Percentiles rank a stretch among this genome's conserved stretches.
These are phyloP conservation scores for Usnea hakonensis DNA, from an alignment of 495 filamentous ascomycete species.

Conservation along the genomic window DNA sequence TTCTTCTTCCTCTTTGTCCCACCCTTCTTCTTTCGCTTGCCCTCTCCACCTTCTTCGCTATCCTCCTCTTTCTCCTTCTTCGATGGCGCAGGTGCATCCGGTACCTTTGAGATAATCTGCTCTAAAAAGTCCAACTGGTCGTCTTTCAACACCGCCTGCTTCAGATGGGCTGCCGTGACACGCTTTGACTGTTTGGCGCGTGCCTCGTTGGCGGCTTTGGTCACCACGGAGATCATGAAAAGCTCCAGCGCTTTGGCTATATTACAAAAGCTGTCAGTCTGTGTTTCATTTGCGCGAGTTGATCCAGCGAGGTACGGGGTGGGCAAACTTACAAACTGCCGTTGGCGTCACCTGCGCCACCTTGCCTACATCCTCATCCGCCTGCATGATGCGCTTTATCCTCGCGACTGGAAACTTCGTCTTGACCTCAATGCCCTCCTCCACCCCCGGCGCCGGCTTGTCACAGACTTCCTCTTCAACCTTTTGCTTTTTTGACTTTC, in stretches of 20 bases:
- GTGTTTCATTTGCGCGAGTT: neutral
- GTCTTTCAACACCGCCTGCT: slow-evolving; percentile 75
- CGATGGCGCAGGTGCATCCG: slow-evolving; percentile 54
- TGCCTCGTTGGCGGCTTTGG: slow-evolving; percentile 76
- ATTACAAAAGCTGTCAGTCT: slow-evolving; percentile 5
- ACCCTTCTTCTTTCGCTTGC: slow-evolving; percentile 42
- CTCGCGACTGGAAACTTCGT: slow-evolving; percentile 96
- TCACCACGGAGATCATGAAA: slow-evolving; percentile 92
- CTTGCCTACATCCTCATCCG: slow-evolving; percentile 97
- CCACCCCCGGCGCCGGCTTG: slow-evolving; percentile 25
- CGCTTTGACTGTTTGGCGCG: slow-evolving; percentile 75
- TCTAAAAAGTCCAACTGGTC: slow-evolving; percentile 87
- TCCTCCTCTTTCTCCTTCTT: slow-evolving; percentile 49
- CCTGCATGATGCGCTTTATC: slow-evolving; percentile 99
- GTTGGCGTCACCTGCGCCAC: slow-evolving; percentile 95
- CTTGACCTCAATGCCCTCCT: slow-evolving; percentile 60
- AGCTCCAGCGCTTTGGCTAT: slow-evolving; percentile 83
- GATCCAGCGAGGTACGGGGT: neutral
- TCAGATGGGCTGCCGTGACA: slow-evolving; percentile 82
- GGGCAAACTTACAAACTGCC: slow-evolving; percentile 63
- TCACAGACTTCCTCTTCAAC: slow-evolving; percentile 17
- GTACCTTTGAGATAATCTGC: slow-evolving; percentile 84
- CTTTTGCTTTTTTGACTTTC: slow-evolving; percentile 27
- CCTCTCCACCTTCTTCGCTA: slow-evolving; percentile 38
- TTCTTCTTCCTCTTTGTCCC: slow-evolving; percentile 34